Conservation (phyloP, 2,329 filamentous ascomycete species). For the Beauveria sp. region DNA sequence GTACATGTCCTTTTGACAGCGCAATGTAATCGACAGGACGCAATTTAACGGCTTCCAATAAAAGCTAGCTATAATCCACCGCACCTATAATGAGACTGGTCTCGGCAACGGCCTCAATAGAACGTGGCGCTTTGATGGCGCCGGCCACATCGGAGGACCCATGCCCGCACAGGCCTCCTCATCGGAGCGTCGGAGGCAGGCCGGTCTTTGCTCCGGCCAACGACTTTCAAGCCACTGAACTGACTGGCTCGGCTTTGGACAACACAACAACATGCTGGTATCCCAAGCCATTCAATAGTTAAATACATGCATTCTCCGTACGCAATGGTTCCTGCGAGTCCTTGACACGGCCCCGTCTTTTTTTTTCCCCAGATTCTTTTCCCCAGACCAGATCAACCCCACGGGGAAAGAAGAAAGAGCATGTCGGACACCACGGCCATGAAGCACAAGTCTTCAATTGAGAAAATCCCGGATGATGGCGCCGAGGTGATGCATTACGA, state of each 20-base stretch:
- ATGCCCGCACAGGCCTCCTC: background rate
- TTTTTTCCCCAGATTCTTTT: background rate
- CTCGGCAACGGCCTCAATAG: background rate
- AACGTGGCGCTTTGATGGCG: background rate
- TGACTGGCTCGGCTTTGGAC: background rate
- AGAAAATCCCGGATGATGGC: background rate
- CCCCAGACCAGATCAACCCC: background rate
- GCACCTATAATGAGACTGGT: background rate
- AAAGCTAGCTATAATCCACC: no score
- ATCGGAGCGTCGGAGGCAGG: background rate
- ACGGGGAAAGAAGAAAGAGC: background rate
- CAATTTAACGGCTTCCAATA: no score
- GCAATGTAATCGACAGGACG: no score
- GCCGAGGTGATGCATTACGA: slow-evolving; percentile 2
- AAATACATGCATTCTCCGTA: background rate
- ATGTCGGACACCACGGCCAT: background rate
- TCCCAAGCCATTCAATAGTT: background rate
- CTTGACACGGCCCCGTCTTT: background rate
- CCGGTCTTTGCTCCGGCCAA: background rate
- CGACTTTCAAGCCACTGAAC: background rate
- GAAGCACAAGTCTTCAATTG: background rate
- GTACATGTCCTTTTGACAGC: no score
- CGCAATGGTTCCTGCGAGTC: no score
- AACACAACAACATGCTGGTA: no score
- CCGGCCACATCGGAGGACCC: no score